phyloP scores from a whole-genome alignment of 1,284 basidiomycete species.

The Flammula alnicola region DNA sequence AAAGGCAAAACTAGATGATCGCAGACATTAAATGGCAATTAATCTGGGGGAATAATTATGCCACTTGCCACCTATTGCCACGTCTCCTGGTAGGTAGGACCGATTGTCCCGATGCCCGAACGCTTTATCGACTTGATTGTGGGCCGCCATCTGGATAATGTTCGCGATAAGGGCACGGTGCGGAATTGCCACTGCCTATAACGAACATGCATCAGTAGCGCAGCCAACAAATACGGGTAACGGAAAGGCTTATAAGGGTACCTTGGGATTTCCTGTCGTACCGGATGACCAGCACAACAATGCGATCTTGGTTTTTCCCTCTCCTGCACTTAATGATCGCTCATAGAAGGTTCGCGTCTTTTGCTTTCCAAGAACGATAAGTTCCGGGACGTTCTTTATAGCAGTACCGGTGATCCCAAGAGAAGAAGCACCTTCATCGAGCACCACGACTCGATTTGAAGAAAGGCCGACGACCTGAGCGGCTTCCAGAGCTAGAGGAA shows the following conservation, averaged over 20 bases:
- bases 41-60: not conserved
- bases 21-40: not conserved
- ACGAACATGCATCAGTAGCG: not conserved
- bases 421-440: conserved; percentile 25
- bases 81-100: conserved; percentile 58
- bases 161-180: conserved; percentile 66
- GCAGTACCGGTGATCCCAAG: conserved; percentile 25
- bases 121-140: conserved; percentile 46
- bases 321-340: conserved; percentile 40
- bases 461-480: conserved; percentile 58
- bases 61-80: conserved; percentile 44
- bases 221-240: conserved; percentile 1
- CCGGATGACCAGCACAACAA: conserved; percentile 77
- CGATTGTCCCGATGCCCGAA: conserved; percentile 38
- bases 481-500: conserved; percentile 57
- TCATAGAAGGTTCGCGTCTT: conserved; percentile 38
- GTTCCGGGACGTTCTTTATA: conserved; percentile 35
- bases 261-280: conserved; percentile 48
- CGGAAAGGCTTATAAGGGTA: conserved; percentile 14
- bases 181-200: conserved; percentile 65
- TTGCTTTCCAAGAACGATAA: conserved; percentile 39
- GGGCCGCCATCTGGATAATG: conserved; percentile 58
- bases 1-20: conserved; percentile 45
- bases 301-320: conserved; percentile 54
- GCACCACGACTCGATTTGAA: conserved; percentile 51